Conservation (phyloP, 2,329 filamentous ascomycete species). For the Zasmidium cellare region DNA sequence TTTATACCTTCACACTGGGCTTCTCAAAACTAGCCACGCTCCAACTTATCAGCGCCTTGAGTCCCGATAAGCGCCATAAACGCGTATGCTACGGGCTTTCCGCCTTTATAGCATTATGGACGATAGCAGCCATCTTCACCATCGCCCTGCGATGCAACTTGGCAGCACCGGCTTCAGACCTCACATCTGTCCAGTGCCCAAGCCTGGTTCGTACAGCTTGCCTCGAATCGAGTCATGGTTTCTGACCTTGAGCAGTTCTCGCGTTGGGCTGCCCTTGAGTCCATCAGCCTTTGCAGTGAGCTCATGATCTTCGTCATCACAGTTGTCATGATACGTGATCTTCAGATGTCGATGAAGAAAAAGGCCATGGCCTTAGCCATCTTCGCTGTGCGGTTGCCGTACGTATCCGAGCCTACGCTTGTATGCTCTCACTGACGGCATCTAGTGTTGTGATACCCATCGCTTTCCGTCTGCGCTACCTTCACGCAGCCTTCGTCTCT, state of each 20-base stretch:
- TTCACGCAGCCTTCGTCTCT: neutral
- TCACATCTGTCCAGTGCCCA: neutral
- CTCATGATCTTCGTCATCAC: neutral
- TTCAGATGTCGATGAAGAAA: neutral
- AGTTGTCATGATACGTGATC: neutral
- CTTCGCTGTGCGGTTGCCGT: neutral
- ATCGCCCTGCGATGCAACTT: neutral
- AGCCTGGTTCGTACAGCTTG: neutral
- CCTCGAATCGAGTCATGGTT: no score
- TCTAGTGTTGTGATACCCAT: neutral
- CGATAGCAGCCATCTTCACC: neutral
- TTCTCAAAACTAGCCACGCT: neutral
- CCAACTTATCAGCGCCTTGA: neutral
- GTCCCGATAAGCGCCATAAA: neutral
- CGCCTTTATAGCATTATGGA: neutral
- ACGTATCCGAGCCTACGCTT: neutral
- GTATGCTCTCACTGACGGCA: neutral
- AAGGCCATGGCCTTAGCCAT: neutral
- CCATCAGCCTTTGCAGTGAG: neutral
- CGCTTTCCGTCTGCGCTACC: neutral
- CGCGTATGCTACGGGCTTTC: neutral
- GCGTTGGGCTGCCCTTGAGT: neutral
- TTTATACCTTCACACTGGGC: neutral
- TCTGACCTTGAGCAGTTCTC: neutral
- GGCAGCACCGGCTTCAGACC: neutral